These are phyloP conservation scores for Candida ulmi DNA, from an alignment of 805 yeast genomes.

Conservation along the genomic window DNA sequence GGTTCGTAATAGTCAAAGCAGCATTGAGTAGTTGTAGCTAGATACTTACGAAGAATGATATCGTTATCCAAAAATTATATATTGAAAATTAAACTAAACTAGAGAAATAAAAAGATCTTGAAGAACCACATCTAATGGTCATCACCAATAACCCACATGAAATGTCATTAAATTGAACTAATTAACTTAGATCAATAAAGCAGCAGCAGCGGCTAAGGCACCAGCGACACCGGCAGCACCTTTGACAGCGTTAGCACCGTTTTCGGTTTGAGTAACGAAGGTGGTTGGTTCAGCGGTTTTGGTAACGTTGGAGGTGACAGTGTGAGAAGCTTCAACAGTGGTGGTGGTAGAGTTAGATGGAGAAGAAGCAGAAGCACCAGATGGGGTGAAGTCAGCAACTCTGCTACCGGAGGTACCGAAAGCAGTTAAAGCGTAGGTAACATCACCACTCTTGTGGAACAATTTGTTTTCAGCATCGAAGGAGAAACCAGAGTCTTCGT, in stretches of 20 bases:
- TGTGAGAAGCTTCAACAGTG: conserved; percentile 5
- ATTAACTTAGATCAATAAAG: conserved; percentile 21
- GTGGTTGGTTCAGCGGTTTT: conserved; percentile 1
- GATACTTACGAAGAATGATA: too few species aligned
- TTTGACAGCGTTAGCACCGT: conserved; percentile 21
- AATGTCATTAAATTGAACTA: neutral
- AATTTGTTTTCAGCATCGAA: conserved; percentile 23
- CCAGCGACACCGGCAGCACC: conserved; percentile 17
- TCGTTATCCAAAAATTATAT: too few species aligned
- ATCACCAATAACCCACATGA: too few species aligned
- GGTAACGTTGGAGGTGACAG: conserved; percentile 1
- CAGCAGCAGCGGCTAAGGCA: conserved; percentile 27
- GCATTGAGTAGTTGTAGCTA: too few species aligned
- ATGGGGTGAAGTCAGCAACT: conserved; percentile 21
- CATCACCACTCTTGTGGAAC: conserved; percentile 8
- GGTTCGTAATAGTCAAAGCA: too few species aligned
- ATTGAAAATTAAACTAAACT: too few species aligned
- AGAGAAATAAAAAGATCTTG: too few species aligned
- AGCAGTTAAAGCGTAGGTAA: conserved; percentile 18
- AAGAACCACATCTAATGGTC: too few species aligned
- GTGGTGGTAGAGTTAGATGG: conserved; percentile 4
- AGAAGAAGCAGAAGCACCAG: conserved; percentile 10
- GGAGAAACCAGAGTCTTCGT: conserved; percentile 30
- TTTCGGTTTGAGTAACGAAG: conserved; percentile 12
- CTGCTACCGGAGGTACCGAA: conserved; percentile 17